Base-by-base conservation (phyloP, 1,284 basidiomycete genomes). In the Cutaneotrichosporon mucoides region DNA sequence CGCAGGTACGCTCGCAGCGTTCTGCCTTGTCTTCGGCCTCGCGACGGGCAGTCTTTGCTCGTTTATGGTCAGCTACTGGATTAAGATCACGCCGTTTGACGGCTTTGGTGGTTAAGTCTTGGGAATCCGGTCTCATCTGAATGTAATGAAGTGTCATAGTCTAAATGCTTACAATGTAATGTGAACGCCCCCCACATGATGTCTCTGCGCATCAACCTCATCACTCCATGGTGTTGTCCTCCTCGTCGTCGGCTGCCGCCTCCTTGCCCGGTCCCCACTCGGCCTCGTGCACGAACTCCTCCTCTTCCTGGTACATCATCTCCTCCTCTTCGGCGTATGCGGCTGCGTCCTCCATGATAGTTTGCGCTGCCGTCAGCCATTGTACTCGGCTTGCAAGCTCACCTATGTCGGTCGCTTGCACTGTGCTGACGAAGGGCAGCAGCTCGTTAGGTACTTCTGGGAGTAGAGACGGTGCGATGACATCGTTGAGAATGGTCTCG, bases 1-100 rank as follows among this genome's bases (percentile, higher is more conserved):
- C 16, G 90, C 90, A 4, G 90, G 89, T 4, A 88, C 88, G 0
- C 81, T 94, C 9, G 85, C 85, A 1, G 86, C 84, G 61, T 92
- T 92, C 76, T 89, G 84, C 64, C 75, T 92, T 12, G 86, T 90
- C 1, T 85, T 84, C 4, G 91, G 91, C 2, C 79, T 94, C 54
- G 84, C 84, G 3, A 56, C 84, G 0, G 91, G 91, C 0, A 90
- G 89, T 70, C 73, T 88, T 48, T 81, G 82, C 44, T 92, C 89
- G 71, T 93, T 93, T 72, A 87, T 81, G 2, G 88, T 92, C 12
- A 82, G 63, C 53, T 61, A 60, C 50, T 42, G 62, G 37, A 62
- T 70, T 36, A 58, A 62, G 54, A 66, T 67, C 10, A 65, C 43
- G 38, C 55, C 57, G 7, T 63, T 71, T 42, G 64, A 59, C 55